phyloP scores from a whole-genome alignment of 768 basidiomycete genomes.

The Mycena amicta region DNA sequence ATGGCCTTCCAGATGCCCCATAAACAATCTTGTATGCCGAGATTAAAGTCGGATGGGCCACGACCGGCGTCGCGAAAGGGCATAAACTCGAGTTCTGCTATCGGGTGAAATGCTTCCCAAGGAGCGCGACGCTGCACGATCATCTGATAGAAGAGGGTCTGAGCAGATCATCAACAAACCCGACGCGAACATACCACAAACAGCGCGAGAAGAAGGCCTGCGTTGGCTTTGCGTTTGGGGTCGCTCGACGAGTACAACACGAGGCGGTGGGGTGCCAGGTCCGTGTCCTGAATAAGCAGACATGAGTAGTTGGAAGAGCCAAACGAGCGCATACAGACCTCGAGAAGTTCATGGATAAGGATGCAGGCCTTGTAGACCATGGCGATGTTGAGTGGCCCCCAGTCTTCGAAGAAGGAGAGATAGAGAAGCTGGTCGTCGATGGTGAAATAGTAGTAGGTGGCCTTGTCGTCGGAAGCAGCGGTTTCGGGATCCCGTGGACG shows the following conservation, averaged over 20 bases:
- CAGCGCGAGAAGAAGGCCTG: slow-evolving; percentile 90
- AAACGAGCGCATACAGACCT: slow-evolving; percentile 49
- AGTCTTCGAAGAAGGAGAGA: slow-evolving; percentile 93
- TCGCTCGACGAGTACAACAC: slow-evolving; percentile 89
- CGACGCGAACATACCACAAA: slow-evolving; percentile 72
- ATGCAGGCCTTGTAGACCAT: slow-evolving; percentile 94
- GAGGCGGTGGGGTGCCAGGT: slow-evolving; percentile 70
- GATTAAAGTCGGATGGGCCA: slow-evolving; percentile 89
- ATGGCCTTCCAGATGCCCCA: slow-evolving; percentile 89
- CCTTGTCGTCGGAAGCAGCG: slow-evolving; percentile 71
- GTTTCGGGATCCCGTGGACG: slow-evolving; percentile 61
- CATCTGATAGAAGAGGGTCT: slow-evolving; percentile 57
- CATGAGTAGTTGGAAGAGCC: slow-evolving; percentile 41
- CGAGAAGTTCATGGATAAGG: slow-evolving; percentile 84
- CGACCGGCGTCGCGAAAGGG: slow-evolving; percentile 95
- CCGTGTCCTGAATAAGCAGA: slow-evolving; percentile 67
- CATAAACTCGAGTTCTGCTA: slow-evolving; percentile 91
- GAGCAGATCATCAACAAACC: slow-evolving; percentile 3
- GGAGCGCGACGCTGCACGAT: slow-evolving; percentile 88
- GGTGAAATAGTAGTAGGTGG: slow-evolving; percentile 87
- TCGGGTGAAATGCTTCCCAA: slow-evolving; percentile 94
- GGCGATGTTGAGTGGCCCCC: slow-evolving; percentile 90
- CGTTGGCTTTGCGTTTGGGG: slow-evolving; percentile 87
- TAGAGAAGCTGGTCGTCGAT: slow-evolving; percentile 92
- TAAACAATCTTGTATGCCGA: slow-evolving; percentile 90